These are phyloP conservation scores for Apiotrichum siamense DNA, from an alignment of 1,284 basidiomycete genomes.

Conservation along the genomic window DNA sequence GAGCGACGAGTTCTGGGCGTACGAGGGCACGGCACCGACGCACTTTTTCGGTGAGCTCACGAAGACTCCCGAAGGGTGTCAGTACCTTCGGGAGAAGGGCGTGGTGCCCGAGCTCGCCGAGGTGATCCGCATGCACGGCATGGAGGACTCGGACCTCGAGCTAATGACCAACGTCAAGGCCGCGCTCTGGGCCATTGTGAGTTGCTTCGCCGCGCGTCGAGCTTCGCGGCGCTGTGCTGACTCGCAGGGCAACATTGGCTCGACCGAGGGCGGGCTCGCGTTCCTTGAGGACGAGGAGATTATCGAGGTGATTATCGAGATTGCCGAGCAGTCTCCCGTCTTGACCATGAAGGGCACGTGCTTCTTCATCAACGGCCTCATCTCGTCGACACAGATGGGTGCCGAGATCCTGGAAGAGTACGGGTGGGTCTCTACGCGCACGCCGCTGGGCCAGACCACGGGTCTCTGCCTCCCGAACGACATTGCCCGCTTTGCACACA, in stretches of 20 bases:
- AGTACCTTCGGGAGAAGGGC: constrained; percentile 78
- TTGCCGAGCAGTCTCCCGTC: constrained; percentile 81
- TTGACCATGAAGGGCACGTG: constrained; percentile 93
- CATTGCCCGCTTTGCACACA: constrained; percentile 71
- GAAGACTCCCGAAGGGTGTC: constrained; percentile 90
- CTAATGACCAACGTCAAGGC: constrained; percentile 87
- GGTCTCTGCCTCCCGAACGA: constrained; percentile 84
- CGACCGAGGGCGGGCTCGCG: constrained; percentile 80
- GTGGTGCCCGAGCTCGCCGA: constrained; percentile 88
- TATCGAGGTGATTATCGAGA: constrained; percentile 80
- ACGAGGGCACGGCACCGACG: constrained; percentile 80
- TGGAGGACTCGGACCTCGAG: constrained; percentile 74
- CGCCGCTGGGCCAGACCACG: constrained; percentile 78
- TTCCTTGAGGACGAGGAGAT: constrained; percentile 94
- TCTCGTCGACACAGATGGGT: constrained; percentile 67
- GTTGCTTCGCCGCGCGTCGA: constrained; percentile 36
- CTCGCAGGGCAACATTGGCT: constrained; percentile 81
- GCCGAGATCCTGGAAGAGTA: constrained; percentile 81
- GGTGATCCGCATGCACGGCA: constrained; percentile 78
- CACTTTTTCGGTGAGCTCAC: constrained; percentile 98
- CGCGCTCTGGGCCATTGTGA: constrained; percentile 89
- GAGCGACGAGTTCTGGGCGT: constrained; percentile 50
- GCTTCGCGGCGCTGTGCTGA: neutral
- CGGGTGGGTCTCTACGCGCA: constrained; percentile 84
- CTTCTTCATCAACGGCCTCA: constrained; percentile 86